Conservation (phyloP, 345 rosid genomes). For the Gynandropsis gynandra region DNA sequence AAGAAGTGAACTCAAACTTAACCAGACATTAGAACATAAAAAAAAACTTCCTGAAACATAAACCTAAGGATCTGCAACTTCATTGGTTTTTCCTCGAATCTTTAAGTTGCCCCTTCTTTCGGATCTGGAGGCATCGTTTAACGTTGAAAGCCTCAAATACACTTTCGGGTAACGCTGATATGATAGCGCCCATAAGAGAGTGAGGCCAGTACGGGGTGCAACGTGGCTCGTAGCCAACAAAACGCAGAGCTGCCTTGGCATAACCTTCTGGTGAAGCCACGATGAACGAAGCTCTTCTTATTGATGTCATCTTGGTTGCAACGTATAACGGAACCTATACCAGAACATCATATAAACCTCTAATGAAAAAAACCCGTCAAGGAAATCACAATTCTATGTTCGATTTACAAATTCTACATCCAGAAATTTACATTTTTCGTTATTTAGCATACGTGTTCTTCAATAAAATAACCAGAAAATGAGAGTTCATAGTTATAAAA, state of each 20-base stretch:
- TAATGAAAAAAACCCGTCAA: no score
- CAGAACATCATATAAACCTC: conserved; percentile 2
- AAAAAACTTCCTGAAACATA: no score
- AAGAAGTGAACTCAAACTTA: no score
- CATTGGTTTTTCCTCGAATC: conserved; percentile 60
- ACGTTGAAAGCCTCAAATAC: conserved; percentile 45
- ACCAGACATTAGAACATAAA: no score
- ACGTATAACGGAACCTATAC: conserved; percentile 68
- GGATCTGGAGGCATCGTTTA: conserved; percentile 40
- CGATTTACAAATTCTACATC: no score
- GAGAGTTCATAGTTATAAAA: no score
- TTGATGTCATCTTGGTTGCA: conserved; percentile 80
- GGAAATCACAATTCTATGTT: no score
- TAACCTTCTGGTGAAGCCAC: conserved; percentile 66
- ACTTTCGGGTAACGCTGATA: conserved; percentile 39
- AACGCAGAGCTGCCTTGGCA: conserved; percentile 53
- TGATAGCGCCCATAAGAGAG: conserved; percentile 53
- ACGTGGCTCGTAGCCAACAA: conserved; percentile 61
- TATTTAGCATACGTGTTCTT: no score
- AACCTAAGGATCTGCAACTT: not conserved
- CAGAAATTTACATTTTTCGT: no score
- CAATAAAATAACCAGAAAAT: no score
- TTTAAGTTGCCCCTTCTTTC: conserved; percentile 62
- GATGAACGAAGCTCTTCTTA: conserved; percentile 59
- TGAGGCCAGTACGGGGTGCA: conserved; percentile 92